These are phyloP conservation scores for Waltergamsia citrina DNA, from an alignment of 2,329 filamentous ascomycete genomes.

Conservation along the genomic window DNA sequence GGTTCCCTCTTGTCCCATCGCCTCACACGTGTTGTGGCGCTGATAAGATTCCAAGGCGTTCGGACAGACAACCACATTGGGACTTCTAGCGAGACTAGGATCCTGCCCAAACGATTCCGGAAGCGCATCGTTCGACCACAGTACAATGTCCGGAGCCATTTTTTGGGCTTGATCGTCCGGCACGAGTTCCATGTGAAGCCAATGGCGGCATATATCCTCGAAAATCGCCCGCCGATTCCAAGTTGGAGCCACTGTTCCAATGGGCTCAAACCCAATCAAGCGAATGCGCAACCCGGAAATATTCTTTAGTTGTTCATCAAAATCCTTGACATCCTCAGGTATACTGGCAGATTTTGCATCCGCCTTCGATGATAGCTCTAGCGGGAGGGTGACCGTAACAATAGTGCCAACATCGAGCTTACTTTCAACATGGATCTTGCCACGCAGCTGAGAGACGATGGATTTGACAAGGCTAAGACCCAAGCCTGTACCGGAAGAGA, in stretches of 20 bases:
- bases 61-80: slow-evolving; percentile 21
- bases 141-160: slow-evolving; percentile 14
- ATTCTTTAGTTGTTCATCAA: slow-evolving; percentile 15
- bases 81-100: slow-evolving; percentile 5
- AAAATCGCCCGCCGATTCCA: slow-evolving; percentile 9
- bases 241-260: too few relatives aligned
- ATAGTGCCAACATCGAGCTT: slow-evolving; percentile 24
- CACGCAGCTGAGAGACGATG: slow-evolving; percentile 48
- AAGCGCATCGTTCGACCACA: slow-evolving; percentile 11
- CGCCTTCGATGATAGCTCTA: slow-evolving; percentile 9
- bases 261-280: slow-evolving; percentile 13
- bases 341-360: too few relatives aligned
- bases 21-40: slow-evolving; percentile 9
- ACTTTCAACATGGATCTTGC: slow-evolving; percentile 48
- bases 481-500: slow-evolving; percentile 52
- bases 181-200: slow-evolving; percentile 20
- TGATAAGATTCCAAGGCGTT: slow-evolving; percentile 18
- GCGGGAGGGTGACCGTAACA: slow-evolving; percentile 20
- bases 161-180: slow-evolving; percentile 4
- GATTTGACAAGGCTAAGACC: slow-evolving; percentile 55
- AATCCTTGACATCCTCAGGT: slow-evolving; percentile 13
- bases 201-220: slow-evolving; percentile 18
- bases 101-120: slow-evolving; percentile 2
- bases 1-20: slow-evolving; percentile 11
- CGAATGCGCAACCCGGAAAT: slow-evolving; percentile 20